A percentile compares a stretch with the other conserved stretches of the same genome.
Evolutionary conservation across 2,329 filamentous ascomycete species (phyloP).

Genomic region (Tolypocladium ovalisporum): DNA sequence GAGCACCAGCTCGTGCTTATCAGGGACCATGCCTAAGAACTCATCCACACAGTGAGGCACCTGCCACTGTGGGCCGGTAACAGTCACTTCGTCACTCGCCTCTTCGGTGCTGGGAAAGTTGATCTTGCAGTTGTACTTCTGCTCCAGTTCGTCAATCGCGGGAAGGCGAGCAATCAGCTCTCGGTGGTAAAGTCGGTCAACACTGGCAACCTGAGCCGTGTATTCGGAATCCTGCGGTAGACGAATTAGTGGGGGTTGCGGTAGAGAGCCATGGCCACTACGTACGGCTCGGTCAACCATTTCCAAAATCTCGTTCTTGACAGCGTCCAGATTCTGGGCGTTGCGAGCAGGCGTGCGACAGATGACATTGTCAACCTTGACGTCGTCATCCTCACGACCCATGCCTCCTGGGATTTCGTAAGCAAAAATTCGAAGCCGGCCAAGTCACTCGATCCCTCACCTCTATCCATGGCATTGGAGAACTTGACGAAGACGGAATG

Average conservation of each 20-base stretch:
- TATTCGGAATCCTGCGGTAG: slow-evolving; percentile 74
- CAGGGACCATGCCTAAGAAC: slow-evolving; percentile 94
- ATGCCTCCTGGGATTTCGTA: slow-evolving; percentile 39
- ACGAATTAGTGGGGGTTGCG: slow-evolving; percentile 1
- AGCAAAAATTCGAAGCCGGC: slow-evolving; percentile 8
- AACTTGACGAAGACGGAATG: slow-evolving; percentile 99
- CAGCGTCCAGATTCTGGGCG: slow-evolving; percentile 88
- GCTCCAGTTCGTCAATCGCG: slow-evolving; percentile 90
- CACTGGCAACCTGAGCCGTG: slow-evolving; percentile 83
- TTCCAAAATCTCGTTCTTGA: slow-evolving; percentile 98
- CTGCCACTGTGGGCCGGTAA: slow-evolving; percentile 96
- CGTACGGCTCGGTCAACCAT: slow-evolving; percentile 92
- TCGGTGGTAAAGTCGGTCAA: slow-evolving; percentile 91
- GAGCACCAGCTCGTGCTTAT: slow-evolving; percentile 85
- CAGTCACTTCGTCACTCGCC: slow-evolving; percentile 89
- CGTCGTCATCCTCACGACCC: slow-evolving; percentile 92
- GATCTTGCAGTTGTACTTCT: slow-evolving; percentile 99
- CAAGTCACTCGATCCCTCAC: slow-evolving; percentile 23
- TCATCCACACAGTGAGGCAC: slow-evolving; percentile 94
- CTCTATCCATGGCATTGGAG: slow-evolving; percentile 96
- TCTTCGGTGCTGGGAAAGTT: slow-evolving; percentile 96
- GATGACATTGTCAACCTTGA: slow-evolving; percentile 98
- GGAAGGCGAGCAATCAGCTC: slow-evolving; percentile 80
- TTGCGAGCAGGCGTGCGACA: slow-evolving; percentile 95
- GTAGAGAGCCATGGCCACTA: slow-evolving; percentile 8